phyloP scores from a whole-genome alignment of 2,329 filamentous ascomycete genomes.

The Teratosphaeria gauchensis region DNA sequence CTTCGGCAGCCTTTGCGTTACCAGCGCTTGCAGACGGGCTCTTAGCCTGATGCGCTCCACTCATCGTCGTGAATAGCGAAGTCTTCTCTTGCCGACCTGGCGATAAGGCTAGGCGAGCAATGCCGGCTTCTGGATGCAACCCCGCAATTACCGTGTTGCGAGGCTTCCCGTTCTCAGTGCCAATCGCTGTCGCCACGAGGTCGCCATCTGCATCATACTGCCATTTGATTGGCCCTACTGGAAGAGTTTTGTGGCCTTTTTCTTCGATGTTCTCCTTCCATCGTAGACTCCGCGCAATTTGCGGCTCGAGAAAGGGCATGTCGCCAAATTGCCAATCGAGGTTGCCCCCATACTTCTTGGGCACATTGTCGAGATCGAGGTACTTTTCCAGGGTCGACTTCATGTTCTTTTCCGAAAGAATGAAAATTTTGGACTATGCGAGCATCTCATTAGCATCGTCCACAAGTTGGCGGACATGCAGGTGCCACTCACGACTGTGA shows the following conservation, averaged over 20 bases:
- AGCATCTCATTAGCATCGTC: not conserved
- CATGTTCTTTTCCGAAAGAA: constrained; percentile 65
- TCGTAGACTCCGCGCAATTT: constrained; percentile 31
- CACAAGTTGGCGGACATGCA: not conserved
- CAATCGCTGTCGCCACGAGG: constrained; percentile 37
- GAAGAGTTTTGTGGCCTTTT: constrained; percentile 31
- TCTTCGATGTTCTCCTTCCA: constrained; percentile 28
- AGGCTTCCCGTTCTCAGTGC: constrained; percentile 32
- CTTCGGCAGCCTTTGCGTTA: not conserved
- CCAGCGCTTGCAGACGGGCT: not conserved
- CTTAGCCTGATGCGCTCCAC: not conserved
- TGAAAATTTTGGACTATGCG: constrained; percentile 74
- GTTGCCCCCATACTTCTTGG: constrained; percentile 79
- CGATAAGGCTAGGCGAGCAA: constrained; percentile 16
- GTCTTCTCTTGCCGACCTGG: constrained; percentile 15
- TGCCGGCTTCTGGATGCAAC: constrained; percentile 20
- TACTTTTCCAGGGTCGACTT: constrained; percentile 67
- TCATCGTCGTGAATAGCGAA: not conserved
- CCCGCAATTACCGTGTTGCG: constrained; percentile 31
- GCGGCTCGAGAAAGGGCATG: constrained; percentile 58
- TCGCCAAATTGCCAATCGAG: constrained; percentile 76
- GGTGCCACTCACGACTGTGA: constrained; percentile 51
- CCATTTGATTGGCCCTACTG: constrained; percentile 40
- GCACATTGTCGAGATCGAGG: constrained; percentile 74
- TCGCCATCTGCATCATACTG: constrained; percentile 31